Percentiles rank a stretch among this genome's conserved stretches.
phyloP scores from a whole-genome alignment of 2,329 filamentous ascomycete genomes.

The Zasmidium citrigriseum region DNA sequence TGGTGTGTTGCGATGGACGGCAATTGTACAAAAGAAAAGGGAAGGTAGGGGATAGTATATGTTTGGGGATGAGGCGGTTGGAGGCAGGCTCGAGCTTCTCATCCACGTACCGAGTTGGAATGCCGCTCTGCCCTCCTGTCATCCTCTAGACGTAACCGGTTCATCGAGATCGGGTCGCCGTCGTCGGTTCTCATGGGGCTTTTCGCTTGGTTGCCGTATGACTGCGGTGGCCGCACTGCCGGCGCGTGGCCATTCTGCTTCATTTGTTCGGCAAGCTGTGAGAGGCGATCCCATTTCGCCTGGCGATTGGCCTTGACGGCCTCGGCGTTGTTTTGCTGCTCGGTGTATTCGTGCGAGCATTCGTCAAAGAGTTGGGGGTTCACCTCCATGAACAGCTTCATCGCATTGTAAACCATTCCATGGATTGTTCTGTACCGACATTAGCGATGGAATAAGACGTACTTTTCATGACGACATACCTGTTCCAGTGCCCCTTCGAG shows the following conservation, averaged over 20 bases:
- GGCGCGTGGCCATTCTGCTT: slow-evolving; percentile 32
- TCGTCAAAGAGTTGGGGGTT: slow-evolving; percentile 98
- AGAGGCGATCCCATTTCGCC: slow-evolving; percentile 84
- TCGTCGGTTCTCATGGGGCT: slow-evolving; percentile 63
- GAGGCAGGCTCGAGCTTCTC: slow-evolving; percentile 24
- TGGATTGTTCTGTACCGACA: slow-evolving; percentile 77
- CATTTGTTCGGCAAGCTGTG: slow-evolving; percentile 68
- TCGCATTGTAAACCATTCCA: slow-evolving; percentile 99
- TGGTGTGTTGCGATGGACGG: slow-evolving; percentile 2
- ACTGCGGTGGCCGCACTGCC: slow-evolving; percentile 27
- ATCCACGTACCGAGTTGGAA: slow-evolving; percentile 40
- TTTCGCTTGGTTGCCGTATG: slow-evolving; percentile 39
- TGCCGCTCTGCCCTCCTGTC: slow-evolving; percentile 55
- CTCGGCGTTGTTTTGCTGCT: slow-evolving; percentile 90
- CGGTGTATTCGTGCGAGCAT: slow-evolving; percentile 96
- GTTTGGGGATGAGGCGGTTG: slow-evolving; percentile 21
- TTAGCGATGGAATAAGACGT: not conserved
- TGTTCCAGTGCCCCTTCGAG: slow-evolving; percentile 98
- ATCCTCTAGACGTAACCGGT: slow-evolving; percentile 88
- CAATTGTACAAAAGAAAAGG: slow-evolving; percentile 20
- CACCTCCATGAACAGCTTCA: slow-evolving; percentile 99
- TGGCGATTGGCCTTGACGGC: slow-evolving; percentile 79
- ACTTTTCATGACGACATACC: slow-evolving; percentile 58
- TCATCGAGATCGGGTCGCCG: slow-evolving; percentile 74
- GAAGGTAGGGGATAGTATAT: slow-evolving; percentile 14